Evolutionary conservation across 331 rosid genomes (phyloP).

Genomic region (Acacia pycnantha): DNA sequence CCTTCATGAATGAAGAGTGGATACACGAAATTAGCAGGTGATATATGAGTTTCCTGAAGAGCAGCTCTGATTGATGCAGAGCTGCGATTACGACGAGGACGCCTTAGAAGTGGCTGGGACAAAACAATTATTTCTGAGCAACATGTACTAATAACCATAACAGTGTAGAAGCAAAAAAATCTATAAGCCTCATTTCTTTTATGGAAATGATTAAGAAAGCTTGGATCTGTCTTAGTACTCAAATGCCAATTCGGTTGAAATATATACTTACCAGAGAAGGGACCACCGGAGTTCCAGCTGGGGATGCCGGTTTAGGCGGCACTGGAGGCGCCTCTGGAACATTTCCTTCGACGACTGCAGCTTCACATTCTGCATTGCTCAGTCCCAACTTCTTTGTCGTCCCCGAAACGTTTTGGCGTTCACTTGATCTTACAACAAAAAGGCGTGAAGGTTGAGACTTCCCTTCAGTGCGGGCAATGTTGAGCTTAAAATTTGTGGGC

Average conservation of each 20-base stretch:
- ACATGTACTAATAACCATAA: not conserved
- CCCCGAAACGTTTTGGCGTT: slow-evolving; percentile 33
- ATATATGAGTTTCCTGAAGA: slow-evolving; percentile 77
- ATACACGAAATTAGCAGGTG: slow-evolving; percentile 88
- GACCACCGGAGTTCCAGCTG: slow-evolving; percentile 85
- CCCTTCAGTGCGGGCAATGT: slow-evolving; percentile 30
- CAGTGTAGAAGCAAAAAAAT: not conserved
- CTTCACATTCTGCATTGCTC: slow-evolving; percentile 76
- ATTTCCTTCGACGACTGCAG: slow-evolving; percentile 79
- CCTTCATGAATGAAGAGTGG: slow-evolving; percentile 99
- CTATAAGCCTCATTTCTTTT: not conserved
- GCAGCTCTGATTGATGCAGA: slow-evolving; percentile 65
- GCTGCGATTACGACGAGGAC: slow-evolving; percentile 83
- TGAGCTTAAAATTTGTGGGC: slow-evolving; percentile 23
- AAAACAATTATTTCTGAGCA: slow-evolving; percentile 18
- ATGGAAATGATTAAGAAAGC: not conserved
- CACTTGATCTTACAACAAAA: slow-evolving; percentile 55
- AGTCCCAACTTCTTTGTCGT: slow-evolving; percentile 41
- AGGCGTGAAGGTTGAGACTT: slow-evolving; percentile 35
- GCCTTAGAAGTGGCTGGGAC: slow-evolving; percentile 66
- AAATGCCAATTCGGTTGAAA: not conserved
- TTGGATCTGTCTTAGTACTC: not conserved
- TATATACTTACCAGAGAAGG: slow-evolving; percentile 67
- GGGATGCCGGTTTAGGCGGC: slow-evolving; percentile 74
- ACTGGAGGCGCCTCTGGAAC: slow-evolving; percentile 78